Evolutionary conservation across 192 early-diverging fungal species (phyloP).

Genomic region (Chytriomyces sp.): DNA sequence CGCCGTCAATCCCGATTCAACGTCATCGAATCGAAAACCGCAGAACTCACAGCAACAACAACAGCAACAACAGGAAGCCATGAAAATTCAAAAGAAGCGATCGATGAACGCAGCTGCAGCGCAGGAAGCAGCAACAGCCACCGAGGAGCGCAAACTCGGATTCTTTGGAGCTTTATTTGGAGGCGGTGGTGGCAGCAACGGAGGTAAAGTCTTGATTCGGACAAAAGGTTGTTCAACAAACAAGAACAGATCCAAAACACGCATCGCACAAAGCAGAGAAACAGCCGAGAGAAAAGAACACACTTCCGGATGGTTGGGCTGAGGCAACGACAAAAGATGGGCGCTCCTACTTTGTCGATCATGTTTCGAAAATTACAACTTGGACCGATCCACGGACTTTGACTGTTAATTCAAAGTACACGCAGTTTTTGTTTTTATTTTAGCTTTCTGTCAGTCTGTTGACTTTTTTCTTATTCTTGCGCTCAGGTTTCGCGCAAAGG

Average conservation of each 20-base stretch:
- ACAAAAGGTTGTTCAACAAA: background rate
- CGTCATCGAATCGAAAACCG: background rate
- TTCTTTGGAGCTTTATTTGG: constrained; percentile 22
- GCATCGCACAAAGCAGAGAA: no score
- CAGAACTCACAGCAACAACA: background rate
- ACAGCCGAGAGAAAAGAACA: no score
- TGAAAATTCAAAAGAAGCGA: background rate
- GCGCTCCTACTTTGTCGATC: constrained; percentile 89
- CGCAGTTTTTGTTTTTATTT: no score
- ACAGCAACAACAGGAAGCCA: constrained; percentile 7
- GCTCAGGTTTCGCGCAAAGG: constrained; percentile 39
- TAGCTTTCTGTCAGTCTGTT: no score
- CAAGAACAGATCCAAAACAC: background rate
- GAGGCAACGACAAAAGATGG: constrained; percentile 60
- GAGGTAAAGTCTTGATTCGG: no score
- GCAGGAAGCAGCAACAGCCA: background rate
- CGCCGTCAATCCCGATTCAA: background rate
- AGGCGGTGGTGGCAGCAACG: background rate
- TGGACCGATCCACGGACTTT: constrained; percentile 84
- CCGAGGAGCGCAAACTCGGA: constrained; percentile 15
- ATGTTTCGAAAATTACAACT: constrained; percentile 86
- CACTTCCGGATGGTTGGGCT: constrained; percentile 41
- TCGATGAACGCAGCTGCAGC: background rate
- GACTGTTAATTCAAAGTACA: constrained; percentile 27
- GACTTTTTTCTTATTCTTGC: constrained; percentile 1